Base-by-base conservation (phyloP, 306 rosid species). In the Sicyos baderoa region DNA sequence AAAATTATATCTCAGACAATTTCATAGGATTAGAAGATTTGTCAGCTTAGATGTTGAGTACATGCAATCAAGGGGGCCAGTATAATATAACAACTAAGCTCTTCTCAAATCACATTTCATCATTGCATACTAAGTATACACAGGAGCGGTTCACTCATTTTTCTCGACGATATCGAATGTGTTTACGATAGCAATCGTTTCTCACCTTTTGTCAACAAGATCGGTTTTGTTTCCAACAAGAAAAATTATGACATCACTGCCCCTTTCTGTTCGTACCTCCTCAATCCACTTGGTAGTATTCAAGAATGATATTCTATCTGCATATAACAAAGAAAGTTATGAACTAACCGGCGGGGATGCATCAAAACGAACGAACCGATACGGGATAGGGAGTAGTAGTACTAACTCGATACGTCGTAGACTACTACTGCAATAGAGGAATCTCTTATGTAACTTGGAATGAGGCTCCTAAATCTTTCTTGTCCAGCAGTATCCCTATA, bases 401-500 rank as follows among this genome's bases (percentile, higher is more conserved):
- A 87, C 96, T 84, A 75, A 89, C 98, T 92, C 13, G 96, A 85
- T 65, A 89, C 96, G 69, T 92, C 97, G 78, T 89, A 92, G 74
- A 87, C 96, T 48, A 92, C 86, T 62, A 92, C 95, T 27, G 96
- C 96, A 32, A 93, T 97, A 71, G 98, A 93, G 61, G 98, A 93
- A 82, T 93, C 98, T 84, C 97, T 87, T 62, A 89, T 93, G 85
- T 93, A 93, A 86, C 98, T 93, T 48, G 98, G 98, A 81, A 93
- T 92, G 56, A 93, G 95, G 81, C 96, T 93, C 86, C 98, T 84
- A 79, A 93, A 93, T 82, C 98, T 89, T 82, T 93, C 98, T 82
- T 93, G 98, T 71, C 96, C 96, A 40, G 98, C 98, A 55, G 96
- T 93, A 82, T 93, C 98, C 98, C 98, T 93, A 89, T 68, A 74